These are phyloP conservation scores for Agarophyton chilense DNA, from an alignment of 23 red algal species.

Conservation along the genomic window DNA sequence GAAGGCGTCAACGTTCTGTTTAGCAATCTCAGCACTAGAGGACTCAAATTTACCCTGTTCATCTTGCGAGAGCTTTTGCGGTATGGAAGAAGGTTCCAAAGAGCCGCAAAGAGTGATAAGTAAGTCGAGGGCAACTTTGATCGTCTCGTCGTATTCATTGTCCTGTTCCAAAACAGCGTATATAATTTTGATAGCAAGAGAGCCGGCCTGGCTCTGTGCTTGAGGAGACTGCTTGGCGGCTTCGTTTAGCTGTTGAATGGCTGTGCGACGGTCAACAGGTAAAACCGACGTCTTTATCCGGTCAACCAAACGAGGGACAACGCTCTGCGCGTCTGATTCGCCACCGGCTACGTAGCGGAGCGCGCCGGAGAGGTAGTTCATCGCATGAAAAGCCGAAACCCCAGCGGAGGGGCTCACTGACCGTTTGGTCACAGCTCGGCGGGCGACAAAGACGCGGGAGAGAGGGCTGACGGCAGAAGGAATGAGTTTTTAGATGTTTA, in stretches of 20 bases:
- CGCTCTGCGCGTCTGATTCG: slow-evolving; percentile 52
- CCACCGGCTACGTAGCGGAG: slow-evolving; percentile 90
- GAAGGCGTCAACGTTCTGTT: slow-evolving; percentile 59
- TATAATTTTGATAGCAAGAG: slow-evolving; percentile 61
- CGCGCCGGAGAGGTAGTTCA: slow-evolving; percentile 86
- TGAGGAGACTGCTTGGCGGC: slow-evolving; percentile 42
- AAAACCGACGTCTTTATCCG: slow-evolving; percentile 73
- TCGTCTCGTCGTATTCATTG: slow-evolving; percentile 69
- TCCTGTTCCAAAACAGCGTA: slow-evolving; percentile 97
- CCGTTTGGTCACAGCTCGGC: neutral
- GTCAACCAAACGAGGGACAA: slow-evolving; percentile 82
- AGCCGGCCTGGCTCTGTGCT: slow-evolving; percentile 60
- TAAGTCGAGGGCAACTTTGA: slow-evolving; percentile 74
- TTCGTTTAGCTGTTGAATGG: slow-evolving; percentile 71
- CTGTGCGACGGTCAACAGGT: slow-evolving; percentile 80
- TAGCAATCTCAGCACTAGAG: slow-evolving; percentile 24
- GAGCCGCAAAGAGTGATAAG: slow-evolving; percentile 71
- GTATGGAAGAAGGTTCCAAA: slow-evolving; percentile 33
- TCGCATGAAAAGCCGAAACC: slow-evolving; percentile 13
- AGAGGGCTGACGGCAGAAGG: neutral
- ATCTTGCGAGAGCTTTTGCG: neutral
- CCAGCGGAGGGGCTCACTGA: neutral
- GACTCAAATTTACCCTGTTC: neutral
- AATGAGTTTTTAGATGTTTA: neutral
- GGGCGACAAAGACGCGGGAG: neutral